Conservation (phyloP, 371 early-diverging fungal genomes). For the Phascolomyces articulosus region DNA sequence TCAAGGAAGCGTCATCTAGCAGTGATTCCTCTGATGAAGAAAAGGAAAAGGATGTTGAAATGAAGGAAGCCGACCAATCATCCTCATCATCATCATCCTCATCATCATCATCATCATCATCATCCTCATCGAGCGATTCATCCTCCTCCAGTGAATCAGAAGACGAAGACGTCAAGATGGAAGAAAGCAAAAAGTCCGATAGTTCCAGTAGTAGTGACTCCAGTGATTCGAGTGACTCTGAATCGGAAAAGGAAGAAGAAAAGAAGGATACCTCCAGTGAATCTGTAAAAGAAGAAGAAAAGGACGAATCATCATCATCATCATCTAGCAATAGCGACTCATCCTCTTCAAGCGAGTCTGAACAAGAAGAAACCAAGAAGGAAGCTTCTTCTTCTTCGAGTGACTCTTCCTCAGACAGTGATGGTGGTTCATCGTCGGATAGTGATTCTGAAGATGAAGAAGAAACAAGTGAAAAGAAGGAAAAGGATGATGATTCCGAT, state of each 20-base stretch:
- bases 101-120: not conserved
- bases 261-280: conserved; percentile 22
- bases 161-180: conserved; percentile 9
- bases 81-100: conserved; percentile 2
- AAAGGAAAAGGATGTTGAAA: conserved; percentile 4
- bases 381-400: not conserved
- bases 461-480: conserved; percentile 25
- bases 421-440: conserved; percentile 11
- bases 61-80: conserved; percentile 1
- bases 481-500: conserved; percentile 11
- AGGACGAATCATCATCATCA: conserved; percentile 6
- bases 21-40: conserved; percentile 6
- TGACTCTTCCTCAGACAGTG: conserved; percentile 2
- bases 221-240: conserved; percentile 11
- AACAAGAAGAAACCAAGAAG: conserved; percentile 19
- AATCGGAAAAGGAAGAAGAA: conserved; percentile 13
- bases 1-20: conserved; percentile 20
- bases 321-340: conserved; percentile 12
- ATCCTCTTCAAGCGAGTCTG: conserved; percentile 11
- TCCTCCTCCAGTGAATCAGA: conserved; percentile 7
- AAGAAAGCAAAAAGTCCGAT: conserved; percentile 11
- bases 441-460: conserved; percentile 16
- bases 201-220: conserved; percentile 5
- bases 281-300: conserved; percentile 18
- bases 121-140: not conserved